Conservation (phyloP, 257 asterid genomes). For the Nicotiana benthamiana region DNA sequence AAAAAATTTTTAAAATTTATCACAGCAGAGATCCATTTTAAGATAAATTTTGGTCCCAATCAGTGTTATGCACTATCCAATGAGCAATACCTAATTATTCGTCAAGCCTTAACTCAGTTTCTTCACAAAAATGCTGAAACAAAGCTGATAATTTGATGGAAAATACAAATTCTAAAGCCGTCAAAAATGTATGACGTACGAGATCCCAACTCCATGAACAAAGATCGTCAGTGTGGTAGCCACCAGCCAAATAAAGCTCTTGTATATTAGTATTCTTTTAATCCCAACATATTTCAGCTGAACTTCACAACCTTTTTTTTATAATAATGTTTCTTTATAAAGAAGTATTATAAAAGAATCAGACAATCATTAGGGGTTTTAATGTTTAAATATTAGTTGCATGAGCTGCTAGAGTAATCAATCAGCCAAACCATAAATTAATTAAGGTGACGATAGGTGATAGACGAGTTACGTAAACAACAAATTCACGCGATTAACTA, state of each 20-base stretch:
- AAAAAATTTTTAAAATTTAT: too few relatives aligned
- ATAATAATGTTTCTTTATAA: neutral
- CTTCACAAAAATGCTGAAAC: too few relatives aligned
- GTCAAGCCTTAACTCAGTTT: neutral
- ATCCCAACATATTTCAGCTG: neutral
- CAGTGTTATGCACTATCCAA: neutral
- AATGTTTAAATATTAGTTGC: neutral
- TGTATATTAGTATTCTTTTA: too few relatives aligned
- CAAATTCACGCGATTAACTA: neutral
- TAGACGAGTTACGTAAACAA: neutral
- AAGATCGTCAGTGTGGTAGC: neutral
- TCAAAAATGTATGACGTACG: neutral
- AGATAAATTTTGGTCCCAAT: neutral
- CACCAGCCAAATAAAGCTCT: neutral
- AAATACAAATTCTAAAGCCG: neutral
- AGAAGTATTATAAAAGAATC: neutral
- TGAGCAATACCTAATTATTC: neutral
- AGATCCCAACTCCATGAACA: neutral
- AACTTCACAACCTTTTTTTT: neutral
- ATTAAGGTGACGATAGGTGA: neutral
- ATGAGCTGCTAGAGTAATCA: neutral
- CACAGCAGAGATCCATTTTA: neutral
- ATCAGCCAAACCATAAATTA: neutral
- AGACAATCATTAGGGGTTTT: neutral
- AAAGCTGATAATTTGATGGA: neutral